Percentiles rank a stretch among this genome's conserved stretches.
Evolutionary conservation across 352 stramenopile species (phyloP).

Genomic region (Phytophthora capsici): DNA sequence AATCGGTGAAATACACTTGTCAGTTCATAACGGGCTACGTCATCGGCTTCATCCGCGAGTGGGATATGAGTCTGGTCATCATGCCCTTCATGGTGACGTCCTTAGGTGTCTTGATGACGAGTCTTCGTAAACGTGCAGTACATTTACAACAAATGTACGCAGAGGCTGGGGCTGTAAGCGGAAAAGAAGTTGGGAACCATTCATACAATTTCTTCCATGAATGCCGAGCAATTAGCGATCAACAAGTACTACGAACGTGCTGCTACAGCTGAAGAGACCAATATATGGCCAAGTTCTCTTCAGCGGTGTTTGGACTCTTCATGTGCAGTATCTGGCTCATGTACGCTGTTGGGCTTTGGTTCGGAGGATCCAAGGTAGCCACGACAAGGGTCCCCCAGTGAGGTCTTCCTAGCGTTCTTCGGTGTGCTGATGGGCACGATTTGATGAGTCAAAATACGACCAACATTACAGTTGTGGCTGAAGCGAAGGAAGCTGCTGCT

Average conservation of each 20-base stretch:
- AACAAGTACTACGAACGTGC: constrained; percentile 28
- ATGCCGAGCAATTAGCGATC: constrained; percentile 42
- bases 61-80: constrained; percentile 48
- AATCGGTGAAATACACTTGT: constrained; percentile 36
- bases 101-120: constrained; percentile 44
- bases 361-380: constrained; percentile 33
- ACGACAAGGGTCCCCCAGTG: constrained; percentile 18
- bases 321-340: constrained; percentile 50
- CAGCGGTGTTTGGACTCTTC: no score
- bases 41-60: constrained; percentile 35
- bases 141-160: constrained; percentile 44
- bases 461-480: constrained; percentile 54
- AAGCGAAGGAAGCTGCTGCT: constrained; percentile 55
- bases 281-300: constrained; percentile 36
- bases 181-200: constrained; percentile 52
- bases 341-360: constrained; percentile 59
- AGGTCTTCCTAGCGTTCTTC: constrained; percentile 64
- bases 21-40: constrained; percentile 39
- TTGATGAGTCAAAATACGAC: constrained; percentile 56
- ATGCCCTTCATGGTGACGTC: constrained; percentile 40
- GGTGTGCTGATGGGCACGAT: constrained; percentile 58
- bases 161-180: constrained; percentile 45
- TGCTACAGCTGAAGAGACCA: neutral
- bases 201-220: constrained; percentile 50
- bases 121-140: constrained; percentile 23